These are phyloP conservation scores for Takashimella koratensis DNA, from an alignment of 1,284 basidiomycete species.

Conservation along the genomic window DNA sequence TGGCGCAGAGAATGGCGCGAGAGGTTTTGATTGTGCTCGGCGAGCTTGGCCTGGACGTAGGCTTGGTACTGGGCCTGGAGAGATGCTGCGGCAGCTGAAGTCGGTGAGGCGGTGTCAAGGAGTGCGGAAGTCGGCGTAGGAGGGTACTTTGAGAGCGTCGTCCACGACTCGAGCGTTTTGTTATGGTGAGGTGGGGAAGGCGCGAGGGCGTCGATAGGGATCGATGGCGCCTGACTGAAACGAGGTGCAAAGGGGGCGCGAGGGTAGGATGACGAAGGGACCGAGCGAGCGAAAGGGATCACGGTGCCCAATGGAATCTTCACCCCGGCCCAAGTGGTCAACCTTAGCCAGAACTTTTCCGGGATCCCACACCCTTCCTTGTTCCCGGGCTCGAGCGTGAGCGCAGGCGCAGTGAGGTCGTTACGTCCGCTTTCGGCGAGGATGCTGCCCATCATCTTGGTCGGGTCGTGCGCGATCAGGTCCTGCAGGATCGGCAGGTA, in stretches of 20 bases:
- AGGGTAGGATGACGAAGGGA: not conserved
- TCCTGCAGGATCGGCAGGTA: slow-evolving; percentile 23
- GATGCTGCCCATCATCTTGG: slow-evolving; percentile 26
- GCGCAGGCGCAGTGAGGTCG: slow-evolving; percentile 20
- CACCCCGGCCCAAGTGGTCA: slow-evolving; percentile 10
- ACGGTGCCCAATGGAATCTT: slow-evolving; percentile 16
- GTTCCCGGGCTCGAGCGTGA: slow-evolving; percentile 20
- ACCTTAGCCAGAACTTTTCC: slow-evolving; percentile 25
- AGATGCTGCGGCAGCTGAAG: not conserved
- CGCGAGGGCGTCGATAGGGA: not conserved
- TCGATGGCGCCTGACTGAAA: not conserved
- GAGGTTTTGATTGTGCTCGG: not conserved
- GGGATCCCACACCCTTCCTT: slow-evolving; percentile 44
- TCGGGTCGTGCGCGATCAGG: slow-evolving; percentile 20
- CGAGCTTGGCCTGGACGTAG: not conserved
- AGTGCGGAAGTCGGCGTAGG: no score
- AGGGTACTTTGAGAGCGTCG: no score
- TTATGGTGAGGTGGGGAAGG: not conserved
- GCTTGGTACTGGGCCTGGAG: not conserved
- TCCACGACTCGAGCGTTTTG: no score
- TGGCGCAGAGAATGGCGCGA: not conserved
- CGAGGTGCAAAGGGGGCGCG: not conserved
- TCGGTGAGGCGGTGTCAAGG: not conserved
- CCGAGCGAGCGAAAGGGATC: not conserved
- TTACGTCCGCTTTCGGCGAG: slow-evolving; percentile 25